Evolutionary conservation across 148 eudicot genomes (phyloP), one percentile per base, ranked within the genome.

Genomic region (Camellia granthamiana): DNA sequence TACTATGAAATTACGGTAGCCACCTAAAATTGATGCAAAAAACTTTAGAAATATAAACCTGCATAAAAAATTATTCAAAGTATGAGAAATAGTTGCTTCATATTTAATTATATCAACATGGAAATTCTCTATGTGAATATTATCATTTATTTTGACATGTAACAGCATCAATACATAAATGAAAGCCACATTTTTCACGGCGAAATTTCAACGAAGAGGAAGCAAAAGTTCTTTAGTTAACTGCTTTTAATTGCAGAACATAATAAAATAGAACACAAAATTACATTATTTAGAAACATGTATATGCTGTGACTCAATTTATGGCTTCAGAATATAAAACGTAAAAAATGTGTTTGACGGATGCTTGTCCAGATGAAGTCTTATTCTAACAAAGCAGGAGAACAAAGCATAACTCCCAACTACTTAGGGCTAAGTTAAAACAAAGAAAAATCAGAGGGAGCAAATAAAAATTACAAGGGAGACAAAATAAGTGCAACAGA

Each of bases 1-100:
- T 92, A 95, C 99, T 16, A 96, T 92, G 86, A 92, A 96, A 83
- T 96, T 96, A 80, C 99, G 97, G 75, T 96, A 96, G 82, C 99
- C 99, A 76, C 93, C 93, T 83, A 96, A 81, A 78, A 96, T 88
- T 51, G 99, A 93, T 67, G 98, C 97, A 83, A 96, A 92, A 86
- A 96, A 96, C 86, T 90, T 96, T 77, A 96, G 89, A 84, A 93
- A 96, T 86, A 88, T 88, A 47, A 96, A 82, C 97, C 99, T 96
- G 97, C 92, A 84, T 66, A 75, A 74, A 82, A 79, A 43, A 21
- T 7, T 42, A 84, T 75, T 42, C 59, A 60, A 46, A 47, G 64
- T 46, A 64, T 66, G n/a, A 80, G 74, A 69, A 61, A 47, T 15
- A 76, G 47, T 73, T 68, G 62, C 18, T 49, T 76, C 51, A 30